These are phyloP conservation scores for Xylaria hypoxylon DNA, from an alignment of 2,329 filamentous ascomycete genomes.

Conservation along the genomic window DNA sequence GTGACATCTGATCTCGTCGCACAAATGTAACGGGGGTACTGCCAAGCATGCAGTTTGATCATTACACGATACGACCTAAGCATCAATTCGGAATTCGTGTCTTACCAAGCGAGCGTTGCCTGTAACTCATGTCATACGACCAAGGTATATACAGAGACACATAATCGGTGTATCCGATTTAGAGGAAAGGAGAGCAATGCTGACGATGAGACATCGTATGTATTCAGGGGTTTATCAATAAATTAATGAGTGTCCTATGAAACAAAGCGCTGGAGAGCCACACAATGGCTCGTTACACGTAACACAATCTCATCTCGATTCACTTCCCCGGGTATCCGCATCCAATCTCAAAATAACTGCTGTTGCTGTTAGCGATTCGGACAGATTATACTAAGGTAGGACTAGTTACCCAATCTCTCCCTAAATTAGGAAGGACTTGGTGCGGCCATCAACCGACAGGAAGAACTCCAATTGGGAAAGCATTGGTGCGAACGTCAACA, in stretches of 20 bases:
- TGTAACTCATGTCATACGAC: not conserved
- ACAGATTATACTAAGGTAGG: not conserved
- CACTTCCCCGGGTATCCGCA: not conserved
- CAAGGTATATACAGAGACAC: not conserved
- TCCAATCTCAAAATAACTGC: not conserved
- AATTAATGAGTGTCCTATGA: not conserved
- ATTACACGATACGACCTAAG: not conserved
- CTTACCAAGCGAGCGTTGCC: not conserved
- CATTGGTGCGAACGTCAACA: not conserved
- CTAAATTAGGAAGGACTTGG: not conserved
- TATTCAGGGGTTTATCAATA: not conserved
- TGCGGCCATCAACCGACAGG: conserved; percentile 1
- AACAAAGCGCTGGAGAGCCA: not conserved
- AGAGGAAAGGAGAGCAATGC: no score
- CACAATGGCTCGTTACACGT: not conserved
- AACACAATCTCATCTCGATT: not conserved
- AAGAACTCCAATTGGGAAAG: not conserved
- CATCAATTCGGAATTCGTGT: not conserved
- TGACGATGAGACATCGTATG: not conserved
- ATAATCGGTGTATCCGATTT: not conserved
- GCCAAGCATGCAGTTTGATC: not conserved
- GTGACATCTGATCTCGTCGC: not conserved
- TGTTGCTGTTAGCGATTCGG: not conserved
- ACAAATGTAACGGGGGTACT: not conserved
- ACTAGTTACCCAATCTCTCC: not conserved